A percentile compares a stretch with the other conserved stretches of the same genome.
Evolutionary conservation across 805 yeast species (phyloP).

Genomic region (Monosporozyma unispora): DNA sequence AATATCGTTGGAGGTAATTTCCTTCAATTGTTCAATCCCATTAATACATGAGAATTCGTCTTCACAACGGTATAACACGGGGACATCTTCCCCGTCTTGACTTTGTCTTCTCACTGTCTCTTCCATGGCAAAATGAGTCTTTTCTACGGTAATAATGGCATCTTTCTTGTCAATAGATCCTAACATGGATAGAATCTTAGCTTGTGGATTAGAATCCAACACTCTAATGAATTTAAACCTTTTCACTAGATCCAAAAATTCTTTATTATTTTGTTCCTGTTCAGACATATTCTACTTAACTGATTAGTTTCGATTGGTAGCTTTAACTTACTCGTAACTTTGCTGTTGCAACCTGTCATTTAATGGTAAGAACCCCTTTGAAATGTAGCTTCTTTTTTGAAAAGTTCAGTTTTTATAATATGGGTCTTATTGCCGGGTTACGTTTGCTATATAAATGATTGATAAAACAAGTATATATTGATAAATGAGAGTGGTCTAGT

Average conservation of each 20-base stretch:
- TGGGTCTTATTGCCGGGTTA: neutral
- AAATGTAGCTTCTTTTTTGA: neutral
- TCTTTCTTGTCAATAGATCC: constrained; percentile 53
- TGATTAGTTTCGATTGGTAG: neutral
- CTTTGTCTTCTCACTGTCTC: constrained; percentile 13
- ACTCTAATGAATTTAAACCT: constrained; percentile 40
- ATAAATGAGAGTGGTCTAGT: too few species aligned
- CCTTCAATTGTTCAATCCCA: constrained; percentile 22
- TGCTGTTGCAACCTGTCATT: too few species aligned
- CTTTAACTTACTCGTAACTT: neutral
- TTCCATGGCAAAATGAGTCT: constrained; percentile 48
- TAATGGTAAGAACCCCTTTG: neutral
- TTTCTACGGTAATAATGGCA: constrained; percentile 70
- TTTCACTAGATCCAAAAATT: constrained; percentile 20
- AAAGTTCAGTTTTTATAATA: neutral
- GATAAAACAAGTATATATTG: too few species aligned
- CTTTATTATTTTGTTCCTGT: neutral
- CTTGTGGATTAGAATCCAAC: constrained; percentile 52
- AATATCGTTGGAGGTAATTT: constrained; percentile 68
- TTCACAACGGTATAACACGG: constrained; percentile 21
- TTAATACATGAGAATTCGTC: constrained; percentile 24
- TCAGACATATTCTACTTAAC: neutral
- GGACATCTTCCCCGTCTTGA: constrained; percentile 6
- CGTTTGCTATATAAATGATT: too few species aligned
- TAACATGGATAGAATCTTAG: constrained; percentile 53